phyloP scores from a whole-genome alignment of 352 stramenopile genomes.

The Phytophthora uliginosa region DNA sequence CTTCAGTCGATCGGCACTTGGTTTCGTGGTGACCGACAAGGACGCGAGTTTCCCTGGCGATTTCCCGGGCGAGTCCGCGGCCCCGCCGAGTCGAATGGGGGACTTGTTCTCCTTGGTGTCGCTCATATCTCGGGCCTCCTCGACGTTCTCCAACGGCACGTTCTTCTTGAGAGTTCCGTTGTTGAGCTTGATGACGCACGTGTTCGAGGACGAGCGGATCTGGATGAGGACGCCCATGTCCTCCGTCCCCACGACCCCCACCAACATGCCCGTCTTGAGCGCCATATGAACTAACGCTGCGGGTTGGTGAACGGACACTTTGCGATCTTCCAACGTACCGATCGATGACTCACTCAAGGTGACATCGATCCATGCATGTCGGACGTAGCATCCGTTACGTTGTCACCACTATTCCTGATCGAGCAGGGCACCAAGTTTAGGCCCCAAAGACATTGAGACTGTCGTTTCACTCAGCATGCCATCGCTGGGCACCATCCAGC shows the following conservation, averaged over 20 bases:
- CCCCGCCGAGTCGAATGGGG: slow-evolving; percentile 52
- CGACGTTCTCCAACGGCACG: slow-evolving; percentile 68
- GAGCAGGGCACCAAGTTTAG: background rate
- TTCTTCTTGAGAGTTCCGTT: slow-evolving; percentile 77
- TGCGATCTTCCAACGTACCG: slow-evolving; percentile 15
- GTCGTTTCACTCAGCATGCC: slow-evolving; percentile 20
- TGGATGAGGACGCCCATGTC: slow-evolving; percentile 74
- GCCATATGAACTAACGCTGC: slow-evolving; percentile 30
- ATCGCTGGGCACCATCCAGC: slow-evolving; percentile 34
- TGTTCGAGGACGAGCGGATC: slow-evolving; percentile 66
- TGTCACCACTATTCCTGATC: slow-evolving; percentile 16
- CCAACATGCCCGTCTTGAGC: slow-evolving; percentile 69
- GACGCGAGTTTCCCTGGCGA: slow-evolving; percentile 28
- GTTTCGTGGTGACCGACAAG: slow-evolving; percentile 16
- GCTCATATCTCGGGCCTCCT: slow-evolving; percentile 52
- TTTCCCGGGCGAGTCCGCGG: slow-evolving; percentile 18
- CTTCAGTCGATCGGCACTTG: slow-evolving; percentile 19
- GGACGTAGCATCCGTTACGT: slow-evolving; percentile 24
- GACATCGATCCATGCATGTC: background rate
- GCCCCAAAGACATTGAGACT: background rate
- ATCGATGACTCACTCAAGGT: background rate
- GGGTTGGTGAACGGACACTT: background rate
- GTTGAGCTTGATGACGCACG: slow-evolving; percentile 78
- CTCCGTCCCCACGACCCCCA: slow-evolving; percentile 58
- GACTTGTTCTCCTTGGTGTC: slow-evolving; percentile 51